Evolutionary conservation across 768 basidiomycete genomes (phyloP).

Genomic region (Serendipita vermifera): DNA sequence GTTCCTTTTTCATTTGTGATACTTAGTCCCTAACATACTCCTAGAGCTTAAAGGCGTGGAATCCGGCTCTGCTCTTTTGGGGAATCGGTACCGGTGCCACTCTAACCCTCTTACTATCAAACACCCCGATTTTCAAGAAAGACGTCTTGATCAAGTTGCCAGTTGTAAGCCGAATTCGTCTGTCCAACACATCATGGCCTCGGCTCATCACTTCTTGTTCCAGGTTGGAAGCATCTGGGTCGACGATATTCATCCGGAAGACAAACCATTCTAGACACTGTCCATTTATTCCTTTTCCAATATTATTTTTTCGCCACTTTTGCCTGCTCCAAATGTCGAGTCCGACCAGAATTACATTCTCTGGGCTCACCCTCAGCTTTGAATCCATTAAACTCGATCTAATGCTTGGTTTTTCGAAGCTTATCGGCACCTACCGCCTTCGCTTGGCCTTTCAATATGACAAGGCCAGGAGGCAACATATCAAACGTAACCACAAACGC

Average conservation of each 20-base stretch:
- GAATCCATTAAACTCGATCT: no score
- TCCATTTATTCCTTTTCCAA: background rate
- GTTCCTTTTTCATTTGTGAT: background rate
- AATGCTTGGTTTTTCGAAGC: no score
- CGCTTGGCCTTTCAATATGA: no score
- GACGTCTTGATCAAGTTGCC: constrained; percentile 62
- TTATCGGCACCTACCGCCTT: no score
- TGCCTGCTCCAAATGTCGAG: constrained; percentile 4
- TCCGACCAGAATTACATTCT: constrained; percentile 7
- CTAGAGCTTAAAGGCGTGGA: constrained; percentile 38
- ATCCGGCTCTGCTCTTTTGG: constrained; percentile 51
- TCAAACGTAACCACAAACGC: no score
- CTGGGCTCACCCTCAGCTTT: no score
- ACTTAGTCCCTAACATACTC: background rate
- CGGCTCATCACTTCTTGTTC: background rate
- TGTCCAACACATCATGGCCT: constrained; percentile 1
- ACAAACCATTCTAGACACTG: constrained; percentile 62
- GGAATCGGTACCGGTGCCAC: constrained; percentile 54
- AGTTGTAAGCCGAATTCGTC: constrained; percentile 37
- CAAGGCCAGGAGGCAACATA: no score
- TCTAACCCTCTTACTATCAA: constrained; percentile 53
- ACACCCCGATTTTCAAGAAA: constrained; percentile 72
- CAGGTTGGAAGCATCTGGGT: constrained; percentile 61
- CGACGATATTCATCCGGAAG: constrained; percentile 66
- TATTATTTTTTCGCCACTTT: constrained; percentile 14